These are phyloP conservation scores for Magnolia officinalis DNA, from an alignment of 164 flowering plant genomes.

Conservation along the genomic window DNA sequence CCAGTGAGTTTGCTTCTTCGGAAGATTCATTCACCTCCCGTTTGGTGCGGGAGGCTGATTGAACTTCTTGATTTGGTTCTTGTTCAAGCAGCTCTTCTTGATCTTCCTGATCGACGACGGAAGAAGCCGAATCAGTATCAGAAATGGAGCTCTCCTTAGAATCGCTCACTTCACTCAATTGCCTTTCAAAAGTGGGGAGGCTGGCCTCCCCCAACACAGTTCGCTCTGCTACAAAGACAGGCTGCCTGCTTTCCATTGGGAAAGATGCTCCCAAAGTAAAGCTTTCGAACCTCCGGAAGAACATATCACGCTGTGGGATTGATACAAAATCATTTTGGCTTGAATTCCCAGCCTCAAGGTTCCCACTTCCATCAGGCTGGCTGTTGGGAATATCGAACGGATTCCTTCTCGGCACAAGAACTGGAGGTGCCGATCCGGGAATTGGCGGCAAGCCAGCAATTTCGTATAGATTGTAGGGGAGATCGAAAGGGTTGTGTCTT, in stretches of 20 bases:
- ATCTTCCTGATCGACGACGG: slow-evolving; percentile 51
- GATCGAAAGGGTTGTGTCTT: slow-evolving; percentile 77
- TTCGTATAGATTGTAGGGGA: slow-evolving; percentile 49
- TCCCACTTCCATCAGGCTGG: slow-evolving; percentile 62
- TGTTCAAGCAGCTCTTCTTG: slow-evolving; percentile 35
- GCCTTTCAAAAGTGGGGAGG: slow-evolving; percentile 50
- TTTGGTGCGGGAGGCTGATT: slow-evolving; percentile 23
- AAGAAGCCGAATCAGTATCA: slow-evolving; percentile 63
- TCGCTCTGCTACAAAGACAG: slow-evolving; percentile 62
- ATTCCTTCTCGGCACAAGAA: slow-evolving; percentile 54
- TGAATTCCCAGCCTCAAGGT: slow-evolving; percentile 48
- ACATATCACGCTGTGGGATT: slow-evolving; percentile 42
- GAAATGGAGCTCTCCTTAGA: slow-evolving; percentile 72
- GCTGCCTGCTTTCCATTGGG: slow-evolving; percentile 45
- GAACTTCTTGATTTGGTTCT: slow-evolving; percentile 33
- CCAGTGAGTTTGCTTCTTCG: slow-evolving; percentile 35
- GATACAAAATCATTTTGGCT: slow-evolving; percentile 51
- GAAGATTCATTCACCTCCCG: slow-evolving; percentile 45
- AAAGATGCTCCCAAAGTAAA: slow-evolving; percentile 59
- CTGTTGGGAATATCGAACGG: slow-evolving; percentile 92
- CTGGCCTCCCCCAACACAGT: slow-evolving; percentile 40
- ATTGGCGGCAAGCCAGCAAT: slow-evolving; percentile 40
- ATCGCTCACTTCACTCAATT: slow-evolving; percentile 63
- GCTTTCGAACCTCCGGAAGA: slow-evolving; percentile 69
- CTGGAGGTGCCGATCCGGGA: slow-evolving; percentile 34